phyloP scores from a whole-genome alignment of 805 yeast species.

The Zygosaccharomyces lentus region DNA sequence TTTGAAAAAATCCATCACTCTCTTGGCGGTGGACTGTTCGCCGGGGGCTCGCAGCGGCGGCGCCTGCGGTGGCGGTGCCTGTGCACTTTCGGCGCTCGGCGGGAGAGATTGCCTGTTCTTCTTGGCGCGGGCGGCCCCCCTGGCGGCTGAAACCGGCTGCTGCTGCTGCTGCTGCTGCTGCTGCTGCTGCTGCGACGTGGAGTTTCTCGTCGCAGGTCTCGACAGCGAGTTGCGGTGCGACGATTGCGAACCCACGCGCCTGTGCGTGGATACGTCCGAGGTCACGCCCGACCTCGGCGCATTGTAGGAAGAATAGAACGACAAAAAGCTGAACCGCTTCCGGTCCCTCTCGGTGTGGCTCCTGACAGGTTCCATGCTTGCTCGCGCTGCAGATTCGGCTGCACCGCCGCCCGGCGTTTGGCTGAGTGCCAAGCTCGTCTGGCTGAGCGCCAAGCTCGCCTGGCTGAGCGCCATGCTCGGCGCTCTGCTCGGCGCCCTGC shows the following conservation, averaged over 20 bases:
- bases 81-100: conserved; percentile 4
- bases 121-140: conserved; percentile 1
- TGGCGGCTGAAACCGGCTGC: neutral
- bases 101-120: conserved; percentile 14
- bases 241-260: neutral
- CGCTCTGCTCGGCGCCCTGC: conserved; percentile 1
- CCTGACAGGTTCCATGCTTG: neutral
- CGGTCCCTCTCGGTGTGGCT: neutral
- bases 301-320: conserved; percentile 33
- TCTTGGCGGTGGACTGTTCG: conserved; percentile 69
- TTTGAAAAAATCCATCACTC: conserved; percentile 73
- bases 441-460: neutral
- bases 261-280: conserved; percentile 8
- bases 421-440: conserved; percentile 12
- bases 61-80: neutral
- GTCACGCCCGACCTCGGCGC: conserved; percentile 20
- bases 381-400: neutral
- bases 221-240: neutral
- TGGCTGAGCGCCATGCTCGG: neutral
- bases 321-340: conserved; percentile 42
- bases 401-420: neutral
- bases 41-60: conserved; percentile 37
- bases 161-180: neutral
- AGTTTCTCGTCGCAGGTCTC: neutral
- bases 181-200: neutral